Evolutionary conservation across 805 yeast genomes (phyloP), one percentile per base, ranked within the genome.

Genomic region (Lipomyces kockii): DNA sequence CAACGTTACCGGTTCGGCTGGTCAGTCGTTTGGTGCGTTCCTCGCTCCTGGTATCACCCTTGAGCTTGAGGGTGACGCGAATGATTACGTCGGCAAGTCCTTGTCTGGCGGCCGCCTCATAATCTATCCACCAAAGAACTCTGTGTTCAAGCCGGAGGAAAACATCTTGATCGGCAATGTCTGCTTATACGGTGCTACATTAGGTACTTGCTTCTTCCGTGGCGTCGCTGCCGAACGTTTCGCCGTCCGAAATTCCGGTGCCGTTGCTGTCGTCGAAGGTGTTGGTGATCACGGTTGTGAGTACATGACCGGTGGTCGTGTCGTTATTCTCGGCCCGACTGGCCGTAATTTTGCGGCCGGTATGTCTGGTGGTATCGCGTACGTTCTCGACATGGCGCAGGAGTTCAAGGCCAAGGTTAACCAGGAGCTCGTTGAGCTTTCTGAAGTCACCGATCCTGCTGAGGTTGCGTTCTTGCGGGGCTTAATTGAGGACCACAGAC

Each of bases 221-320:
- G 99, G 99, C 85, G 87, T 93, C 79, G 98, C 97, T 53, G 98
- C 99, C 71, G 99, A 94, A 83, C 88, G 99, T 80, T 94, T 94
- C 79, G 97, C 97, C 22, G 99, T 94, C 67, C 90, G 99, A 83
- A 94, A 94, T 85, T 95, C 98, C 37, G 99, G 99, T 80, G 98
- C 98, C 55, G 89, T 89, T 64, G 95, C 97, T 71, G 98, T 95
- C 70, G 92, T 92, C 72, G 99, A 94, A 81, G 97, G 97, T 77
- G 89, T 91, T 71, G 99, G 99, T 83, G 97, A 94, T 79, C 98
- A 94, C 79, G 99, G 99, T 62, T 94, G 98, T 82, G 99, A 94
- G 82, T 94, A 94, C 82, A 94, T 94, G 99, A 93, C 98, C 74
- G 98, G 99, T 79, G 99, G 99, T 78, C 87, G 98, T 75, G 97